Evolutionary conservation across 148 eudicot species (phyloP).

Genomic region (Vaccinium darrowii): DNA sequence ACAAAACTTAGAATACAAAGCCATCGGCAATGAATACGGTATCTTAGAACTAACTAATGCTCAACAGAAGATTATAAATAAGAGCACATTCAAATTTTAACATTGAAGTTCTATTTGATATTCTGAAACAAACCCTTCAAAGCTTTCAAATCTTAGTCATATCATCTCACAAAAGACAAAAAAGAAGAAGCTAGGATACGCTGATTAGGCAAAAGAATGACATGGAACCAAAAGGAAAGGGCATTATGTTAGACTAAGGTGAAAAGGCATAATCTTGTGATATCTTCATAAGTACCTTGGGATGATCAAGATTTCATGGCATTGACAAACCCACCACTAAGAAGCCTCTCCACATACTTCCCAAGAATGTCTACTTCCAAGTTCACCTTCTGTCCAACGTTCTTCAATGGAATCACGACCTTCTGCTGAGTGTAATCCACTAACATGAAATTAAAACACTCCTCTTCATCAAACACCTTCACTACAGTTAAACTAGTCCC

Average conservation of each 20-base stretch:
- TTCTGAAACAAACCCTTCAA: neutral
- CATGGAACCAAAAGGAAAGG: neutral
- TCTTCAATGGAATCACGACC: conserved; percentile 80
- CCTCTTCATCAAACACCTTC: conserved; percentile 75
- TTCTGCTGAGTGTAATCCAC: conserved; percentile 88
- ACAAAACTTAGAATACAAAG: neutral
- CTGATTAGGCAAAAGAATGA: neutral
- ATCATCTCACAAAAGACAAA: neutral
- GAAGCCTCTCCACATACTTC: conserved; percentile 88
- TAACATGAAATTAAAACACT: conserved; percentile 82
- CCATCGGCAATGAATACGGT: neutral
- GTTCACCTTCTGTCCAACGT: conserved; percentile 92
- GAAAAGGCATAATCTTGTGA: neutral
- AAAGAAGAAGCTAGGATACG: neutral
- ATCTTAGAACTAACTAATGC: too few relatives aligned
- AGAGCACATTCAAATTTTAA: neutral
- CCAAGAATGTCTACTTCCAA: conserved; percentile 96
- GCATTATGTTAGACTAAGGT: too few relatives aligned
- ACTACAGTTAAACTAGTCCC: conserved; percentile 97
- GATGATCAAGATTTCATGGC: conserved; percentile 36
- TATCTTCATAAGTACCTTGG: conserved; percentile 8
- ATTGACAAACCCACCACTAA: conserved; percentile 61
- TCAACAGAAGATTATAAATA: neutral
- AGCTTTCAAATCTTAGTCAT: neutral
- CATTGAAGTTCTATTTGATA: neutral